Base-by-base conservation (phyloP, 2,329 filamentous ascomycete genomes). In the Elsinoe fawcettii region DNA sequence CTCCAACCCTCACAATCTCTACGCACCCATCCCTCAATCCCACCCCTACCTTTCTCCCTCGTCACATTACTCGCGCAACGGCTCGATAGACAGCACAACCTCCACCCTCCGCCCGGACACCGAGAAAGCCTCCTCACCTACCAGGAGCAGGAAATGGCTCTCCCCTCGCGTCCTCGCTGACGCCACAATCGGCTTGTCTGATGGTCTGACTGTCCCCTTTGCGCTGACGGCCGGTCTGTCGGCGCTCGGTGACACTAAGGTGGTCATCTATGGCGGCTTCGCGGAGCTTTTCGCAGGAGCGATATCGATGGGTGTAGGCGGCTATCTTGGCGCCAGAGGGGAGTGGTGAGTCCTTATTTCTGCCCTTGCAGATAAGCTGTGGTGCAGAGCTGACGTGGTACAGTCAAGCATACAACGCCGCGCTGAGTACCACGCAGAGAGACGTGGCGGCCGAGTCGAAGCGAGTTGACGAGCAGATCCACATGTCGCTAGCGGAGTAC, bases 321-420 rank as follows among this genome's bases (percentile, higher is more conserved):
- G 72, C 2, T 73, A 72, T 59, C 62, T 75, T 3, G 77, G 75
- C 12, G 74, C 76, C 1, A 77, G 75, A 62, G 75, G 74, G 61
- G 77, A 80, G 71, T 71, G 73, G 70, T 78, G 23, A 55, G 60
- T 60, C 16, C 7, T 53, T 3, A 9, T 22, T 37, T 46, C n/a
- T 22, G 12, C 51, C 12, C 6, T 23, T 12, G 25, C 36, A 18
- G 36, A 23, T 5, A 9, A 41, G 23, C 5, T 12, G 5, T 44
- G 8, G 41, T 20, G 4, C 16, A 14, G 20, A 18, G 36, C 56
- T 51, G 34, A 51, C 34, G 20, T 12, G 14, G 2, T 2, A 16
- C 25, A 60, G 59, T 14, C 60, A 71, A 66, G 75, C 75, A 5
- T 77, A 77, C 61, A 62, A 71, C 59, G 67, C 75, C 9, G 74